phyloP scores from a whole-genome alignment of 2,329 filamentous ascomycete genomes.

The Fusarium secorum region DNA sequence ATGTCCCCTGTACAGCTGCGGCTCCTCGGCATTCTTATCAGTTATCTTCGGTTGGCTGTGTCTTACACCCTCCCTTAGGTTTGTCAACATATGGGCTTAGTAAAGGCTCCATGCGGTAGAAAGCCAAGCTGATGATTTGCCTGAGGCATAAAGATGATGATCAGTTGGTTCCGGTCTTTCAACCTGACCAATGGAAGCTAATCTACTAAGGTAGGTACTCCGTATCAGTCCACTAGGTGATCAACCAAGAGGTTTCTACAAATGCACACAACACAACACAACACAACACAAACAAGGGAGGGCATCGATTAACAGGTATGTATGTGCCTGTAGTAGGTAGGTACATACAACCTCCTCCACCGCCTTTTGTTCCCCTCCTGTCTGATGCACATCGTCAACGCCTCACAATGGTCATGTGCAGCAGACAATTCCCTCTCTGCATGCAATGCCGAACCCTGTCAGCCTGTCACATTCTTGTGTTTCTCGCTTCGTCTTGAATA shows the following conservation, averaged over 20 bases:
- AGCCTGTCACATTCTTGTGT: conserved; percentile 5
- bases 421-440: conserved; percentile 10
- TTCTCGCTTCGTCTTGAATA: conserved; percentile 1
- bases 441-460: conserved; percentile 14
- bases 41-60: conserved; percentile 13
- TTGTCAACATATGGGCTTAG: conserved; percentile 19
- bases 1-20: conserved; percentile 19
- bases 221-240: conserved; percentile 6
- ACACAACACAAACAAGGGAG: neutral
- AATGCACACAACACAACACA: conserved; percentile 14
- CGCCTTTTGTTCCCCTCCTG: conserved; percentile 22
- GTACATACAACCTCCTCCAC: conserved; percentile 21
- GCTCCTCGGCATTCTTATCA: conserved; percentile 35
- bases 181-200: conserved; percentile 9
- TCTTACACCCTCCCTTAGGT: conserved; percentile 4
- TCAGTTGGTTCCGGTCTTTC: neutral
- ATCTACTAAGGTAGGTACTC: neutral
- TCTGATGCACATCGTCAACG: conserved; percentile 20
- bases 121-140: neutral
- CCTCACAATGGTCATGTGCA: conserved; percentile 35
- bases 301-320: conserved; percentile 9
- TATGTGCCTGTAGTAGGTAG: neutral
- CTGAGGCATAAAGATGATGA: conserved; percentile 14
- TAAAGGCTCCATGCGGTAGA: neutral
- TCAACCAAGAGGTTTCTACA: conserved; percentile 1